phyloP scores from a whole-genome alignment of 306 rosid genomes.

The Crotalaria pallida region DNA sequence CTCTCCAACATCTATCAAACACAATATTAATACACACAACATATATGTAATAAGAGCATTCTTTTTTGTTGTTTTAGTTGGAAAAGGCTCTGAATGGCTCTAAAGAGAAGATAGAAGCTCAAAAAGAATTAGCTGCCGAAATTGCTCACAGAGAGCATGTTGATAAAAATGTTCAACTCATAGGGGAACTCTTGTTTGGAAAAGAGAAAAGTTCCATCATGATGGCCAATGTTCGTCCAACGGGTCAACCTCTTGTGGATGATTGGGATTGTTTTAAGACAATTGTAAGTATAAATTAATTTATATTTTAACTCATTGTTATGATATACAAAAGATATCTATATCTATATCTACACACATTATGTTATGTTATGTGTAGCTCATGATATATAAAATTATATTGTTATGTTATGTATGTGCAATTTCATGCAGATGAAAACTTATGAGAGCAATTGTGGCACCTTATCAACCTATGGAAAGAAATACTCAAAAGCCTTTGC shows the following conservation, averaged over 20 bases:
- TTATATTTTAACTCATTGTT: not conserved
- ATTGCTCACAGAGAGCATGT: conserved; percentile 26
- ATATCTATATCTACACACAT: too few species aligned
- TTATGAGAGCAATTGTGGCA: conserved; percentile 24
- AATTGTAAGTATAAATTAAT: conserved; percentile 30
- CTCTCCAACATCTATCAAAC: too few species aligned
- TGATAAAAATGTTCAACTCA: conserved; percentile 25
- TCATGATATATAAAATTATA: not conserved
- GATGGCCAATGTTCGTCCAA: conserved; percentile 32
- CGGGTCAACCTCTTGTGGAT: conserved; percentile 50
- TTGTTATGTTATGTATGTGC: not conserved
- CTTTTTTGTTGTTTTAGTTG: conserved; percentile 20
- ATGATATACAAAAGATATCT: not conserved
- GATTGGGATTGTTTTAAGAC: conserved; percentile 62
- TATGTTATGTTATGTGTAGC: not conserved
- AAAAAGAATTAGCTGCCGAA: conserved; percentile 27
- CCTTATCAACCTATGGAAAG: conserved; percentile 25
- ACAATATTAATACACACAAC: too few species aligned
- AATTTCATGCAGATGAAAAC: conserved; percentile 21
- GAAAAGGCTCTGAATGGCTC: conserved; percentile 35
- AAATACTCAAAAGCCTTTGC: conserved; percentile 28
- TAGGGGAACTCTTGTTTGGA: conserved; percentile 47
- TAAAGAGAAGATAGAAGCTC: conserved; percentile 31
- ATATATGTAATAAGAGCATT: not conserved
- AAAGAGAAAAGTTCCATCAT: conserved; percentile 8